phyloP scores from a whole-genome alignment of 768 basidiomycete genomes.

The Ephemerocybe angulata region DNA sequence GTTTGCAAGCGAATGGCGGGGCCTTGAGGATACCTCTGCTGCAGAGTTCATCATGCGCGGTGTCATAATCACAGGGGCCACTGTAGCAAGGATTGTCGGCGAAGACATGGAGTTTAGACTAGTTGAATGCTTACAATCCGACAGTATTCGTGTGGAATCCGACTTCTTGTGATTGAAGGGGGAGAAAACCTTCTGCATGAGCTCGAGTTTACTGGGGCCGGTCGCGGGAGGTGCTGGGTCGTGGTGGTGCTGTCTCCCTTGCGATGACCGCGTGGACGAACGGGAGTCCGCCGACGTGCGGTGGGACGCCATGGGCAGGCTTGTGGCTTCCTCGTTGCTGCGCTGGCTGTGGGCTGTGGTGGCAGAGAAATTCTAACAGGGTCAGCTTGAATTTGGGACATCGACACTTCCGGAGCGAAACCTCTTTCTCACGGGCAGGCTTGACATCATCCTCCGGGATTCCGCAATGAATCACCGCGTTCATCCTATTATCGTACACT shows the following conservation, averaged over 20 bases:
- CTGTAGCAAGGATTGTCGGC: too few relatives aligned
- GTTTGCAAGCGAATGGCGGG: conserved; percentile 30
- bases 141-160: conserved; percentile 68
- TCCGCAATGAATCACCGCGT: not conserved
- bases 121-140: conserved; percentile 62
- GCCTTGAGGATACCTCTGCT: conserved; percentile 60
- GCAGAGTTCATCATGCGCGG: conserved; percentile 75
- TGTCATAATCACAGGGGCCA: conserved; percentile 89
- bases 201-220: conserved; percentile 48
- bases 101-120: conserved; percentile 5
- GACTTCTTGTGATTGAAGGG: conserved; percentile 67
- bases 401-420: not conserved
- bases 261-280: not conserved
- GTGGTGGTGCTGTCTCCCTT: not conserved
- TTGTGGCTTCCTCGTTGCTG: too few relatives aligned
- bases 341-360: too few relatives aligned
- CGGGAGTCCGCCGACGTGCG: not conserved
- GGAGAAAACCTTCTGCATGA: conserved; percentile 69
- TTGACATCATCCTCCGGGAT: not conserved
- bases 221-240: conserved; percentile 16
- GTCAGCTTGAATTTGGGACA: not conserved
- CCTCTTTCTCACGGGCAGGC: not conserved
- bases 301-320: not conserved
- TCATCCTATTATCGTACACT: not conserved
- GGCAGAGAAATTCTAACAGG: too few relatives aligned